phyloP scores from a whole-genome alignment of 1,139 yeast genomes.

The Entelexis sorbosivorans region DNA sequence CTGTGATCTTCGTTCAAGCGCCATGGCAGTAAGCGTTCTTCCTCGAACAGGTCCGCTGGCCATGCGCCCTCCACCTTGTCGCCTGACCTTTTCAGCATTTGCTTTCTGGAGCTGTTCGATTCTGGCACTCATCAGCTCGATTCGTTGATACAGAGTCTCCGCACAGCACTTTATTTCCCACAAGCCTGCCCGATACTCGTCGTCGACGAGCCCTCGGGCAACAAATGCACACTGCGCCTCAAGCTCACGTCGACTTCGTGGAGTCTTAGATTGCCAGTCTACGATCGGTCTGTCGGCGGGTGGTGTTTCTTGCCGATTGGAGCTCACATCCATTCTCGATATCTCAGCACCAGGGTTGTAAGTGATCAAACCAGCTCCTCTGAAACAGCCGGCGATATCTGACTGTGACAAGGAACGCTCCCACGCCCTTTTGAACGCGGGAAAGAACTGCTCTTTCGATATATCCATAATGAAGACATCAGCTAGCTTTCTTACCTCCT shows the following conservation, averaged over 20 bases:
- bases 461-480: neutral
- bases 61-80: neutral
- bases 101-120: neutral
- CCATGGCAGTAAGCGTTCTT: neutral
- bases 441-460: neutral
- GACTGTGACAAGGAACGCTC: neutral
- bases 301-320: neutral
- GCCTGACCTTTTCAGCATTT: neutral
- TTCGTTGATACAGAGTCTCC: neutral
- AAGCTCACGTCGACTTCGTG: neutral
- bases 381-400: neutral
- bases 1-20: neutral
- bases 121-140: neutral
- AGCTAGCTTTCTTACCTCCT: neutral
- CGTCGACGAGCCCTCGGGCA: too few relatives aligned
- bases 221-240: neutral
- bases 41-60: too few relatives aligned
- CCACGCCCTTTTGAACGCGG: neutral
- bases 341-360: neutral
- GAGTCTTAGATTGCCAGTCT: neutral
- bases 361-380: neutral
- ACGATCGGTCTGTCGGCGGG: neutral
- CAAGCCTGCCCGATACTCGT: neutral
- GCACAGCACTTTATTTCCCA: neutral
- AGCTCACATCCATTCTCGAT: neutral